phyloP scores from a whole-genome alignment of 768 basidiomycete species.

The Trametes gibbosa region DNA sequence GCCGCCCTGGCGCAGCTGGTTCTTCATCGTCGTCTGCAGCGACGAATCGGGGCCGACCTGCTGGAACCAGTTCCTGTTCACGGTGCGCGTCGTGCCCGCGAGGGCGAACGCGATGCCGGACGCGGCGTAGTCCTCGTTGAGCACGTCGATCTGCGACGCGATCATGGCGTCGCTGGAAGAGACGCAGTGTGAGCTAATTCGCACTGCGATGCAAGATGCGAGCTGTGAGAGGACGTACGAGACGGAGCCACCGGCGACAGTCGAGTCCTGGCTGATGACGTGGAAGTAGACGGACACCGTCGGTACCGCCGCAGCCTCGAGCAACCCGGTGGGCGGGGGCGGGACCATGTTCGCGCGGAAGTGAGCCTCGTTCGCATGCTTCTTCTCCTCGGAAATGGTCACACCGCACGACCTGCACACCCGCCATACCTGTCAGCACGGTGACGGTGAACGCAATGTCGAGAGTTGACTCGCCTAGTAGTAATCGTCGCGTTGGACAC shows the following conservation, averaged over 20 bases:
- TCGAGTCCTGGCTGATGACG: conserved; percentile 41
- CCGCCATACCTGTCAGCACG: neutral
- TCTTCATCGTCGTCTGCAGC: conserved; percentile 49
- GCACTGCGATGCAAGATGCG: neutral
- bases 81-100: conserved; percentile 41
- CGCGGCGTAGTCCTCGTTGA: conserved; percentile 41
- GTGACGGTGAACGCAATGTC: neutral
- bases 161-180: conserved; percentile 34
- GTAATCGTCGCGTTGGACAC: neutral
- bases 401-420: conserved; percentile 39
- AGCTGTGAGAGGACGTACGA: conserved; percentile 31
- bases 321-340: conserved; percentile 3
- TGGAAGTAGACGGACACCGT: conserved; percentile 43
- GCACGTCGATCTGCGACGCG: conserved; percentile 38
- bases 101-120: conserved; percentile 41
- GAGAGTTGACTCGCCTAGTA: conserved; percentile 13
- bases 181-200: neutral
- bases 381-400: conserved; percentile 34
- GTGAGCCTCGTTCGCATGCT: conserved; percentile 39
- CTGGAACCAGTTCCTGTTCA: conserved; percentile 49
- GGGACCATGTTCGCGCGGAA: conserved; percentile 40
- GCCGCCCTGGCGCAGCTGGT: conserved; percentile 40
- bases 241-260: conserved; percentile 39
- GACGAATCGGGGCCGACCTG: conserved; percentile 35
- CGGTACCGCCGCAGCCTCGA: conserved; percentile 14